These are phyloP conservation scores for Nadsonia commutata DNA, from an alignment of 1,139 yeast species.

Conservation along the genomic window DNA sequence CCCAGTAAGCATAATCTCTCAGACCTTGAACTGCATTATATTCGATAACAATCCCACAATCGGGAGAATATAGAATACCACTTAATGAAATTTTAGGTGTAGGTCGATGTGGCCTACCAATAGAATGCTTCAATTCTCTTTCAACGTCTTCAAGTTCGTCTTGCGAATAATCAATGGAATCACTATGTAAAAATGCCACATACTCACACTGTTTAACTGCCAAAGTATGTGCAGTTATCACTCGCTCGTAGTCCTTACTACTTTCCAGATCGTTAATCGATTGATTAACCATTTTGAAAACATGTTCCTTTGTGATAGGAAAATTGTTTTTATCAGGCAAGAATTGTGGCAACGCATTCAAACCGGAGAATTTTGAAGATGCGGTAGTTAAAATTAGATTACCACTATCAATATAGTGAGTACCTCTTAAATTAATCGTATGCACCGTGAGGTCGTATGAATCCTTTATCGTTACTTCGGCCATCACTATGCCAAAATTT, in stretches of 20 bases:
- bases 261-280: slow-evolving; percentile 20
- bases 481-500: slow-evolving; percentile 12
- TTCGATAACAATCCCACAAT: slow-evolving; percentile 53
- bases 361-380: slow-evolving; percentile 62
- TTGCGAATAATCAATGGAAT: slow-evolving; percentile 38
- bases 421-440: slow-evolving; percentile 38
- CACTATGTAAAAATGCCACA: slow-evolving; percentile 51
- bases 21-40: slow-evolving; percentile 39
- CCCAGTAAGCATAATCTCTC: slow-evolving; percentile 37
- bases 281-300: slow-evolving; percentile 29
- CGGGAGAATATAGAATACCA: slow-evolving; percentile 70
- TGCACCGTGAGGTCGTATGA: slow-evolving; percentile 13
- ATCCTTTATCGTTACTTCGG: slow-evolving; percentile 12
- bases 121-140: slow-evolving; percentile 52
- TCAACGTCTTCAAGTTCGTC: slow-evolving; percentile 50
- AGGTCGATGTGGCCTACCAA: slow-evolving; percentile 55
- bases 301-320: slow-evolving; percentile 25
- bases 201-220: slow-evolving; percentile 63
- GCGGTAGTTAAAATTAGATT: slow-evolving; percentile 47
- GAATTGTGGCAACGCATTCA: slow-evolving; percentile 41
- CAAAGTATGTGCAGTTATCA: slow-evolving; percentile 31
- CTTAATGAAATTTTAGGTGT: slow-evolving; percentile 43
- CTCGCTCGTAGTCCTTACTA: slow-evolving; percentile 10
- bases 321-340: slow-evolving; percentile 28
- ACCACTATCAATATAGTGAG: slow-evolving; percentile 61